These are phyloP conservation scores for Umbelopsis vinacea DNA, from an alignment of 192 early-diverging fungal genomes.

Conservation along the genomic window DNA sequence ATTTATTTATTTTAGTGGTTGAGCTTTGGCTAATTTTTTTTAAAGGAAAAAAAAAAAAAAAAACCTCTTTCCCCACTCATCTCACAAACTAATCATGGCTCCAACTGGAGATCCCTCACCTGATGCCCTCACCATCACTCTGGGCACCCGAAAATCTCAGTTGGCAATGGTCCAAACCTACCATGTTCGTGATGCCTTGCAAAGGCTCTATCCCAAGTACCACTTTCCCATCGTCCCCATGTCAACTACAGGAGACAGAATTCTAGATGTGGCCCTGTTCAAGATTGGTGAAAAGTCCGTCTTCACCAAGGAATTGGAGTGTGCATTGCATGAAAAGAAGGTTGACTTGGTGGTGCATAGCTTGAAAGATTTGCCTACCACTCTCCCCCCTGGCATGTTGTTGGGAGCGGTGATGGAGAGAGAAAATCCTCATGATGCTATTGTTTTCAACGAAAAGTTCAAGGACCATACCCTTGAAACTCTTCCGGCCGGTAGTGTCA, in stretches of 20 bases:
- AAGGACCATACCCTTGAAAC: slow-evolving; percentile 53
- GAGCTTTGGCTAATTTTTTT: too few species aligned
- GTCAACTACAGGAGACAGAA: slow-evolving; percentile 80
- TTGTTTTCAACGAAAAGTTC: slow-evolving; percentile 55
- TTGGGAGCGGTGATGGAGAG: slow-evolving; percentile 83
- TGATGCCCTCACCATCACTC: background rate
- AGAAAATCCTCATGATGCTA: slow-evolving; percentile 90
- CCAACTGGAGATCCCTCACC: background rate
- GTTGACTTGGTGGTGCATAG: slow-evolving; percentile 93
- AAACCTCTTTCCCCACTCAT: background rate
- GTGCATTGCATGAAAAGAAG: slow-evolving; percentile 63
- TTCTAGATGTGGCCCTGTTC: slow-evolving; percentile 79
- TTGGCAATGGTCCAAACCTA: slow-evolving; percentile 88
- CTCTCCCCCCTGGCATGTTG: slow-evolving; percentile 78
- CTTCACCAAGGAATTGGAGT: slow-evolving; percentile 92
- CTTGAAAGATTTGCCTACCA: slow-evolving; percentile 93
- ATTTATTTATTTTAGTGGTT: too few species aligned
- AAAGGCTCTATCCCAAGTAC: slow-evolving; percentile 47
- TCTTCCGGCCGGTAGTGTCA: slow-evolving; percentile 72
- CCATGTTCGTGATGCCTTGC: slow-evolving; percentile 64
- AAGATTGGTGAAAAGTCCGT: slow-evolving; percentile 92
- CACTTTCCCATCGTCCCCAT: slow-evolving; percentile 60
- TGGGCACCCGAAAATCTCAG: slow-evolving; percentile 84
- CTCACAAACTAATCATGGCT: background rate
- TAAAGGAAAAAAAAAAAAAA: too few species aligned